These are phyloP conservation scores for Exserohilum rostratum DNA, from an alignment of 2,329 filamentous ascomycete genomes.

Conservation along the genomic window DNA sequence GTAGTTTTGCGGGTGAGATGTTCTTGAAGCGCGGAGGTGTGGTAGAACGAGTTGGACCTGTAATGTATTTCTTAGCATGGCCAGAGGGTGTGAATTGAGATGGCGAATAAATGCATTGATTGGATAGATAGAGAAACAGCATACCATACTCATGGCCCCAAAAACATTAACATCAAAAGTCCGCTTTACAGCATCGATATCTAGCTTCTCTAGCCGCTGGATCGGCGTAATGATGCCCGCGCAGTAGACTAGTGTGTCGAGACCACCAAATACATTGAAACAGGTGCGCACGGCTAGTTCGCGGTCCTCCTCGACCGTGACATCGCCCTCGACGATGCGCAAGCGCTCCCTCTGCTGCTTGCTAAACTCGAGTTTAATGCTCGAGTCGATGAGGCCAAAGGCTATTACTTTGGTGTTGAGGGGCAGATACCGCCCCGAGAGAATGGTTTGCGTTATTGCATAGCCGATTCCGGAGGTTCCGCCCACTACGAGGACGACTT, in stretches of 20 bases:
- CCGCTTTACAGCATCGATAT: conserved; percentile 23
- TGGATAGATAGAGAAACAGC: neutral
- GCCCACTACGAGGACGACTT: conserved; percentile 34
- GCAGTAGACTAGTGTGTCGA: conserved; percentile 34
- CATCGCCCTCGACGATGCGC: conserved; percentile 16
- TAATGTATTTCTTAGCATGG: neutral
- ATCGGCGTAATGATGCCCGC: conserved; percentile 34
- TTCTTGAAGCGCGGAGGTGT: conserved; percentile 22
- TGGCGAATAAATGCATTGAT: no score
- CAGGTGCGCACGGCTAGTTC: conserved; percentile 22
- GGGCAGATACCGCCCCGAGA: conserved; percentile 6
- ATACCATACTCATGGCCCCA: conserved; percentile 33
- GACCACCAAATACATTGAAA: conserved; percentile 17
- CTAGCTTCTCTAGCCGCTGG: conserved; percentile 24
- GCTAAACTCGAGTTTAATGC: conserved; percentile 13
- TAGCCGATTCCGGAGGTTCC: conserved; percentile 33
- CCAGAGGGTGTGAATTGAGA: no score
- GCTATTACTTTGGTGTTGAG: conserved; percentile 14
- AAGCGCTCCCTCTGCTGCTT: conserved; percentile 13
- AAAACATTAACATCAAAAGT: conserved; percentile 36
- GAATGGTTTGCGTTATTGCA: conserved; percentile 22
- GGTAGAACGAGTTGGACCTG: conserved; percentile 30
- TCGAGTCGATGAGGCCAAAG: conserved; percentile 14
- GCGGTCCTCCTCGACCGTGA: conserved; percentile 10
- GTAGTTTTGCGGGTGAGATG: conserved; percentile 20